These are phyloP conservation scores for Gossypium lobatum DNA, from an alignment of 441 rosid species.

Conservation along the genomic window DNA sequence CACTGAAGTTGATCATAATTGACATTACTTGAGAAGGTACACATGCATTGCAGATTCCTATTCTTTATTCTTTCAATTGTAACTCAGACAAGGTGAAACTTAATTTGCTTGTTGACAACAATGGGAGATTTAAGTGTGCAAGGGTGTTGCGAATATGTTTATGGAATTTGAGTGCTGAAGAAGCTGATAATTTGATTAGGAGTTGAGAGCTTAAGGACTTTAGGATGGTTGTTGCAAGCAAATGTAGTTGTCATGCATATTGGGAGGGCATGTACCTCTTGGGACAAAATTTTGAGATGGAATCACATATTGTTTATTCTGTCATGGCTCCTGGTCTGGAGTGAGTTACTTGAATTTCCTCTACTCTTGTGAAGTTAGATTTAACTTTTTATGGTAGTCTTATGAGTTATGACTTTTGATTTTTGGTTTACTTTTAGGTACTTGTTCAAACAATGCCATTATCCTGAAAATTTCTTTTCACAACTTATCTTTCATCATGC, in stretches of 20 bases:
- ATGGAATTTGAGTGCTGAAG: neutral
- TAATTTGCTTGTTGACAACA: neutral
- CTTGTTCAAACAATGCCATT: slow-evolving; percentile 6
- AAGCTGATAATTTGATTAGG: neutral
- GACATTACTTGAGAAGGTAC: neutral
- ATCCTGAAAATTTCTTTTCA: neutral
- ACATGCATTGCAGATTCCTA: neutral
- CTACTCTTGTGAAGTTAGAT: neutral
- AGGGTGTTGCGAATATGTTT: neutral
- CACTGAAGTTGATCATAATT: neutral
- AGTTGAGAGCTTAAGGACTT: neutral
- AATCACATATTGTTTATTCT: neutral
- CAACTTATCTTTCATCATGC: neutral
- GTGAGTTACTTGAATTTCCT: neutral
- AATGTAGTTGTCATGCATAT: neutral
- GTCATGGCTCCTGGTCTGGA: neutral
- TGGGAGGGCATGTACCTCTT: neutral
- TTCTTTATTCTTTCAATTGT: neutral
- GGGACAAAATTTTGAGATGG: neutral
- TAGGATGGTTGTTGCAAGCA: neutral
- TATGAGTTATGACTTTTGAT: no score
- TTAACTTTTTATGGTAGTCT: no score
- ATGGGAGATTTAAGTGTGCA: neutral
- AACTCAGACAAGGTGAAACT: neutral
- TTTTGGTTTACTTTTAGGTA: neutral